Conservation (phyloP, 179 eudicot genomes). For the Camellia oleifera region DNA sequence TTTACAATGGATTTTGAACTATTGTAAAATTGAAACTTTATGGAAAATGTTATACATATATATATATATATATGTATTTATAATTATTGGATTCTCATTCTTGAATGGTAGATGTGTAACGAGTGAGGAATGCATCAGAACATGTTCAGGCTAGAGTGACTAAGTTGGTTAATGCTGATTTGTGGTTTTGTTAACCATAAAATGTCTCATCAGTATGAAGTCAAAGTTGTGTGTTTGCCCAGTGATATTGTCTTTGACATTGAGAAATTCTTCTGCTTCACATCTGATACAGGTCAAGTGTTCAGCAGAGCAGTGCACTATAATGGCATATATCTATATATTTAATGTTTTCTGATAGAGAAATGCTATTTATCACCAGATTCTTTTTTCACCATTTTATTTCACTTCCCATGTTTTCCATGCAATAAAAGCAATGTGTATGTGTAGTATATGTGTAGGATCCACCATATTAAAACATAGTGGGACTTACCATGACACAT, state of each 20-base stretch:
- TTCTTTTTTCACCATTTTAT: too few species aligned
- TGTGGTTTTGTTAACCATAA: neutral
- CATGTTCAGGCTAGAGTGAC: neutral
- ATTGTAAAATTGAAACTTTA: neutral
- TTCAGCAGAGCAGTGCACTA: neutral
- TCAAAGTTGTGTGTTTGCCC: neutral
- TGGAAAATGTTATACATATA: neutral
- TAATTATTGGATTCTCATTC: neutral
- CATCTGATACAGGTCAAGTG: neutral
- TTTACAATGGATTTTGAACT: neutral
- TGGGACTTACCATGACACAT: too few species aligned
- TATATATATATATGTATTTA: neutral
- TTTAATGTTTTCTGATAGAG: neutral
- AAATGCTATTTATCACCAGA: too few species aligned
- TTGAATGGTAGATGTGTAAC: neutral
- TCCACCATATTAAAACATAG: too few species aligned
- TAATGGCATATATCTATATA: neutral
- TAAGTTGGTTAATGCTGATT: neutral
- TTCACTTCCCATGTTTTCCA: too few species aligned
- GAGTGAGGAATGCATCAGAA: slow-evolving; percentile 1
- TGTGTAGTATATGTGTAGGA: too few species aligned
- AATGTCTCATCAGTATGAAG: neutral
- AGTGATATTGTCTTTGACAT: slow-evolving; percentile 1
- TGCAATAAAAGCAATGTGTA: too few species aligned
- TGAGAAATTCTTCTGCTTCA: neutral